Conservation (phyloP, 495 filamentous ascomycete genomes). For the Hypoxylon cercidicola region DNA sequence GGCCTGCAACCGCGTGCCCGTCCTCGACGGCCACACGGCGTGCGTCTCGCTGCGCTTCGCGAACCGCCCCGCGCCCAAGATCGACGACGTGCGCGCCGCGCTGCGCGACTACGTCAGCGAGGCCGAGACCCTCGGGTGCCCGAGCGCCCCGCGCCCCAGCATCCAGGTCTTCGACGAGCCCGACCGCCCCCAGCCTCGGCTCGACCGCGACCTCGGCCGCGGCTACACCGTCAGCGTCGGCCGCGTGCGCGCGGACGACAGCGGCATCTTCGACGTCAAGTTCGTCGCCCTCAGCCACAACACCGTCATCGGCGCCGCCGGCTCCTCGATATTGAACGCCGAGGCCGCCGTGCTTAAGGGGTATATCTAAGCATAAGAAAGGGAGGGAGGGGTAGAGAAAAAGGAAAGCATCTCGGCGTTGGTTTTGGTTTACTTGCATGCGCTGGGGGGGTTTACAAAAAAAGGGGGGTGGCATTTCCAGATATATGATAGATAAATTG, state of each 20-base stretch:
- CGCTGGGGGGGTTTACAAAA: neutral
- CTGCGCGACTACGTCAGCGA: constrained; percentile 79
- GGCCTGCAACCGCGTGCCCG: constrained; percentile 83
- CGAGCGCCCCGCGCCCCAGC: constrained; percentile 76
- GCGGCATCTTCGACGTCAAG: constrained; percentile 82
- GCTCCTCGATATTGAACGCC: constrained; percentile 92
- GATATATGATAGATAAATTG: neutral
- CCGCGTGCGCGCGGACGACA: constrained; percentile 76
- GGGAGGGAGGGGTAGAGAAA: constrained; percentile 24
- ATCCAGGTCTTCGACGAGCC: constrained; percentile 83
- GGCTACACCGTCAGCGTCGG: constrained; percentile 88
- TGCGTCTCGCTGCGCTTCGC: constrained; percentile 82
- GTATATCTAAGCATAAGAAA: constrained; percentile 64
- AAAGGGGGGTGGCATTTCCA: constrained; percentile 12
- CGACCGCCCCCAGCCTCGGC: constrained; percentile 84
- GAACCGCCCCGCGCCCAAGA: constrained; percentile 62
- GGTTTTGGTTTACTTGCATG: constrained; percentile 9
- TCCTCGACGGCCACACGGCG: constrained; percentile 86
- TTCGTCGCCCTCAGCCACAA: constrained; percentile 88
- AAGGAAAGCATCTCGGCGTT: constrained; percentile 30
- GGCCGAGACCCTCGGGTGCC: constrained; percentile 76
- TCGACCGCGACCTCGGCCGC: constrained; percentile 77
- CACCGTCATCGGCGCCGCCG: constrained; percentile 93
- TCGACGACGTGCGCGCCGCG: constrained; percentile 74
- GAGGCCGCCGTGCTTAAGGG: constrained; percentile 94